Evolutionary conservation across 352 stramenopile genomes (phyloP).

Genomic region (Phytophthora hybrid): DNA sequence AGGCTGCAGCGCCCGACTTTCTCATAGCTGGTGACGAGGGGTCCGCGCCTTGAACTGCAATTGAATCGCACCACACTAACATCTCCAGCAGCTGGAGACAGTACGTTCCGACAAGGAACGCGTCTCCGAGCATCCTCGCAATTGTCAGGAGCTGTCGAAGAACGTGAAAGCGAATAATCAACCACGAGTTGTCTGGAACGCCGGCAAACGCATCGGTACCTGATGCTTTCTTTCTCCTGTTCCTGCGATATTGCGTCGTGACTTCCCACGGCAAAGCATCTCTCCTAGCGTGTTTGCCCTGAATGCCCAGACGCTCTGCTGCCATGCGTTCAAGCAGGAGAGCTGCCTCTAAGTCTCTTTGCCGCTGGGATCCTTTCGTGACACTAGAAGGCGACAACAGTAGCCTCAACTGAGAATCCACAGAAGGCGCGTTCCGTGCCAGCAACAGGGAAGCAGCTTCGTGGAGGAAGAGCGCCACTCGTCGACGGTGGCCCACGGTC

Average conservation of each 20-base stretch:
- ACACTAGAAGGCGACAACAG: slow-evolving; percentile 38
- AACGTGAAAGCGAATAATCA: slow-evolving; percentile 79
- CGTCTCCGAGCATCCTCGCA: slow-evolving; percentile 61
- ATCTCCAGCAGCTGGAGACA: slow-evolving; percentile 74
- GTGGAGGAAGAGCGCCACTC: slow-evolving; percentile 78
- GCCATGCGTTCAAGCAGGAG: slow-evolving; percentile 63
- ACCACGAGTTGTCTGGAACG: slow-evolving; percentile 59
- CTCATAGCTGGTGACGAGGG: slow-evolving; percentile 8
- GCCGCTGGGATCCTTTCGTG: slow-evolving; percentile 32
- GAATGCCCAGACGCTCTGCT: slow-evolving; percentile 62
- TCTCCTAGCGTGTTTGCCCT: not conserved
- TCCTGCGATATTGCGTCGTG: slow-evolving; percentile 47
- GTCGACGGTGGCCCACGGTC: slow-evolving; percentile 60
- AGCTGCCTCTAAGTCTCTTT: slow-evolving; percentile 67
- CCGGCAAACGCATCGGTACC: slow-evolving; percentile 6
- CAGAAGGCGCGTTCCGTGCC: slow-evolving; percentile 33
- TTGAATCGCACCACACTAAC: slow-evolving; percentile 67
- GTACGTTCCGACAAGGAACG: slow-evolving; percentile 61
- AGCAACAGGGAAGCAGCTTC: slow-evolving; percentile 68
- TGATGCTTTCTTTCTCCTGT: slow-evolving; percentile 28
- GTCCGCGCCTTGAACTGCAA: slow-evolving; percentile 26
- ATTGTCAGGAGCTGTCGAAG: slow-evolving; percentile 78
- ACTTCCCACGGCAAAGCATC: slow-evolving; percentile 49
- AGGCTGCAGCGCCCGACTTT: not conserved
- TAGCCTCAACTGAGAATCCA: slow-evolving; percentile 26